Base-by-base conservation (phyloP, 2,329 filamentous ascomycete genomes). In the Ascochyta lentis region DNA sequence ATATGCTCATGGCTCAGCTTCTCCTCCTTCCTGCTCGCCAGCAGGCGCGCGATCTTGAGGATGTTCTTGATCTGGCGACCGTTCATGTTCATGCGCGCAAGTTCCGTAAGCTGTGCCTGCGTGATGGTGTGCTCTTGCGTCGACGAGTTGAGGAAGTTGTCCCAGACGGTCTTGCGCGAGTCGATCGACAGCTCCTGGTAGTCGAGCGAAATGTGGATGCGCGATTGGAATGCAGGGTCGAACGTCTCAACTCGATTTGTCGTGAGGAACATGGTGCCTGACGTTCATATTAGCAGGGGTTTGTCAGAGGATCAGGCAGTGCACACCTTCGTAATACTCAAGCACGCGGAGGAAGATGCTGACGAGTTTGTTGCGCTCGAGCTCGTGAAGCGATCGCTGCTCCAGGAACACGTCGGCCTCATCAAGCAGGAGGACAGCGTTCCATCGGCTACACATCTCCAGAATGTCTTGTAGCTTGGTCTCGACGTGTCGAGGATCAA, bases 351-450 rank as follows among this genome's bases (percentile, higher is more conserved):
- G 60, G 59, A 75, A 76, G 59, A 73, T 73, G 31, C 75, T 73
- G 3, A 78, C 76, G 10, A 79, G 62, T 27, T 72, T 71, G 57
- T 78, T 78, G 43, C 70, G 67, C 49, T 69, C 63, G 6, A 72
- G 64, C 34, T 70, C 70, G 46, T 70, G 66, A 15, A 63, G 50
- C 6, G 65, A 70, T 2, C 84, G 82, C 48, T 79, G 71, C 68
- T 86, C 83, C 8, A 87, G 80, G 69, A 84, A 87, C 16, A 86
- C 83, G 51, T 87, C 85, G 3, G 83, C 83, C 68, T 87, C 84
- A 65, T 87, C 84, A 4, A 86, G 76, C 3, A 86, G 73, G 0
- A 83, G 69, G 4, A 84, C 76, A 12, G 80, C 79, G 13, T 80
- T 79, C 81, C 81, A 84, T 50, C 77, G 78, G 0, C 77, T 76